Percentiles rank a stretch among this genome's conserved stretches.
These are phyloP conservation scores for Myxozyma geophila DNA, from an alignment of 805 yeast genomes.

Conservation along the genomic window DNA sequence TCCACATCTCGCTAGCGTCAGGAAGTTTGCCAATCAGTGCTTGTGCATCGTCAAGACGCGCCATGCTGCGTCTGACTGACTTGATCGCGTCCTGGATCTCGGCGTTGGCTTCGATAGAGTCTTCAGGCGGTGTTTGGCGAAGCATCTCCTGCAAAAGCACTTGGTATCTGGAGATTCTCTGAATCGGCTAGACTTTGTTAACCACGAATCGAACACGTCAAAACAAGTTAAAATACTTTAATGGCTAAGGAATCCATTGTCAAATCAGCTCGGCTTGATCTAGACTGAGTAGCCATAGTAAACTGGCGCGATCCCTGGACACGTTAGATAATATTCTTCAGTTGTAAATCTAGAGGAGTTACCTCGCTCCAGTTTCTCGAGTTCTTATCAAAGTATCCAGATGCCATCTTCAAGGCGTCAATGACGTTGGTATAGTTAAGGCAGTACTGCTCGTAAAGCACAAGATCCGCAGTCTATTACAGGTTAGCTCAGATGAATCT, in stretches of 20 bases:
- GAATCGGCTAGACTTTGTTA: constrained; percentile 23
- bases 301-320: constrained; percentile 22
- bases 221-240: constrained; percentile 13
- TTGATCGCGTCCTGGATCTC: constrained; percentile 9
- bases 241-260: constrained; percentile 26
- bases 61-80: constrained; percentile 11
- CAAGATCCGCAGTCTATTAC: constrained; percentile 21
- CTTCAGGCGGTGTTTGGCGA: constrained; percentile 23
- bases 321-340: neutral
- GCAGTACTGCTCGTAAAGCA: constrained; percentile 29
- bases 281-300: constrained; percentile 23
- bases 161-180: constrained; percentile 25
- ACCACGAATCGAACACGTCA: neutral
- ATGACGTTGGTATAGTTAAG: constrained; percentile 28
- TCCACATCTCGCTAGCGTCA: constrained; percentile 27
- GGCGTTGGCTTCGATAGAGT: constrained; percentile 19
- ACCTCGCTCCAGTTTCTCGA: constrained; percentile 31
- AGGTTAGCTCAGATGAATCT: neutral
- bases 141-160: constrained; percentile 26
- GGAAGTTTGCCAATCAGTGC: neutral
- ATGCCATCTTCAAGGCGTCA: constrained; percentile 25
- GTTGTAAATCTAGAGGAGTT: neutral
- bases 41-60: constrained; percentile 15
- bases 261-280: constrained; percentile 20
- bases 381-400: constrained; percentile 2